phyloP scores from a whole-genome alignment of 2,329 filamentous ascomycete genomes.

The Triangularia setosa region DNA sequence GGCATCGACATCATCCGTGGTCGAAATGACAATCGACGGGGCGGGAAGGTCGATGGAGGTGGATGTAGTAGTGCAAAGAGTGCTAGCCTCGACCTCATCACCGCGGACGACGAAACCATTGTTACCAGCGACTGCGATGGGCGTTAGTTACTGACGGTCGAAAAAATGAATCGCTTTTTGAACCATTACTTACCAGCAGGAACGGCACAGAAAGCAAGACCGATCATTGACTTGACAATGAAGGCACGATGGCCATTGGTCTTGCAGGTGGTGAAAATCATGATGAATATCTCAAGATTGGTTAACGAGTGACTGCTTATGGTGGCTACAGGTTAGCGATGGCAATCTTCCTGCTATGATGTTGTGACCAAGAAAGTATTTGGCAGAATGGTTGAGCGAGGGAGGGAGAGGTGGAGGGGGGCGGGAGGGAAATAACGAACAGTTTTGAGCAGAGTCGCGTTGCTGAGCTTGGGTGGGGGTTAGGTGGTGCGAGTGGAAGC shows the following conservation, averaged over 20 bases:
- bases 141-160: not conserved
- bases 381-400: not conserved
- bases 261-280: constrained; percentile 3
- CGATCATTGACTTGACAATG: not conserved
- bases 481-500: not conserved
- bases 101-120: not conserved
- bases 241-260: not conserved
- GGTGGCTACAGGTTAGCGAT: not conserved
- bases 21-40: not conserved
- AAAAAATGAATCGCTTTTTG: not conserved
- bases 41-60: not conserved
- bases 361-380: not conserved
- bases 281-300: constrained; percentile 5
- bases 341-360: not conserved
- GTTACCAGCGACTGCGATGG: not conserved
- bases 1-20: not conserved
- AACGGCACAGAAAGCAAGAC: not conserved
- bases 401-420: not conserved
- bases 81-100: not conserved
- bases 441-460: not conserved
- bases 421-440: not conserved
- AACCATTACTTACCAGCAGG: not conserved
- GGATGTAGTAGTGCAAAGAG: not conserved
- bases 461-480: not conserved
- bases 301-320: constrained; percentile 1